Percentiles rank a stretch among this genome's conserved stretches.
Evolutionary conservation across 805 yeast species (phyloP).

Genomic region (Candida insectalens): DNA sequence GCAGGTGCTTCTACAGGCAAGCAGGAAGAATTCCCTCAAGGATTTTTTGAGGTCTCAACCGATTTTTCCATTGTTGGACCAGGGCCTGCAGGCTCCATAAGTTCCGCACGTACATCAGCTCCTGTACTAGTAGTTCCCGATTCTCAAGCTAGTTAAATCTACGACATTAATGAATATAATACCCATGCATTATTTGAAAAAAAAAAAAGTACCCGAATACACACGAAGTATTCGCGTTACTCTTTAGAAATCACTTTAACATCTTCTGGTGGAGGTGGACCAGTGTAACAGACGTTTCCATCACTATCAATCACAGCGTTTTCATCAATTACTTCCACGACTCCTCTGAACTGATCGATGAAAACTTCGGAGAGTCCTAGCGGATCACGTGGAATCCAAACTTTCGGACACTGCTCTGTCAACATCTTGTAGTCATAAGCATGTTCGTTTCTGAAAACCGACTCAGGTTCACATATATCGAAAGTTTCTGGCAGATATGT

Average conservation of each 20-base stretch:
- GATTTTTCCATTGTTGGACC: too few relatives aligned
- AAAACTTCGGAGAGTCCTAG: conserved; percentile 66
- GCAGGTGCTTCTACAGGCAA: neutral
- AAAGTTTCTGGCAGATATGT: conserved; percentile 50
- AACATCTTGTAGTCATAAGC: conserved; percentile 78
- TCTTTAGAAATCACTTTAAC: too few relatives aligned
- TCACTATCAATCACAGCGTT: conserved; percentile 49
- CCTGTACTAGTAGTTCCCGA: too few relatives aligned
- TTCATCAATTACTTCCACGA: conserved; percentile 57
- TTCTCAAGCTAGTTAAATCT: too few relatives aligned
- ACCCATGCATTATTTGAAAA: too few relatives aligned
- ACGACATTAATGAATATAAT: too few relatives aligned
- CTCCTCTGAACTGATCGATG: conserved; percentile 43
- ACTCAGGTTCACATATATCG: conserved; percentile 32
- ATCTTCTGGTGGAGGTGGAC: conserved; percentile 54
- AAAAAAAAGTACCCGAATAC: too few relatives aligned
- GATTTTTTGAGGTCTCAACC: too few relatives aligned
- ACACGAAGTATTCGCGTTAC: too few relatives aligned
- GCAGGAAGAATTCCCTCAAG: too few relatives aligned
- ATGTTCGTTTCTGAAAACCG: conserved; percentile 36
- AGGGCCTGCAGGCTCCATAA: too few relatives aligned
- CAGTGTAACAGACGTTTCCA: conserved; percentile 38
- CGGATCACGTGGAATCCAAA: conserved; percentile 91
- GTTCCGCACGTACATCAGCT: too few relatives aligned
- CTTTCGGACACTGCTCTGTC: conserved; percentile 54